Conservation (phyloP, 805 yeast species). For the Wickerhamiella azymoides region DNA sequence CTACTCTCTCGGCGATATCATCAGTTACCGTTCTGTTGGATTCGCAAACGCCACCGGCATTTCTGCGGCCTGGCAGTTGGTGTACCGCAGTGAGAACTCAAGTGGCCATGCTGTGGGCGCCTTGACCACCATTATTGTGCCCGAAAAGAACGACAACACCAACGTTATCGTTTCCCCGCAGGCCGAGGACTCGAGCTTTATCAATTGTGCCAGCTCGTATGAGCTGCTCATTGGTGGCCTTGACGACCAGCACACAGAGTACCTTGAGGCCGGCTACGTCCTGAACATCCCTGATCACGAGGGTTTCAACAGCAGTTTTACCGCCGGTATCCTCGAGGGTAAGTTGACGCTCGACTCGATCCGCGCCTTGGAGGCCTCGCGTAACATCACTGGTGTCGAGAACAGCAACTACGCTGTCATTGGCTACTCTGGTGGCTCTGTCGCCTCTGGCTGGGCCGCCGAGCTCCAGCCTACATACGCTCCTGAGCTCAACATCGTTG, state of each 20-base stretch:
- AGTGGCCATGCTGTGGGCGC: slow-evolving; percentile 9
- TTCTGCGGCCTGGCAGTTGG: slow-evolving; percentile 11
- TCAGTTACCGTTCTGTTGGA: slow-evolving; percentile 12
- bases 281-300: slow-evolving; percentile 20
- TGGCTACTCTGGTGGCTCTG: slow-evolving; percentile 22
- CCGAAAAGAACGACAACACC: slow-evolving; percentile 9
- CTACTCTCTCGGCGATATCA: slow-evolving; percentile 6
- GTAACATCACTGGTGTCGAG: slow-evolving; percentile 2
- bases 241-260: slow-evolving; percentile 9
- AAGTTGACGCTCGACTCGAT: slow-evolving; percentile 22
- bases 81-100: slow-evolving; percentile 11
- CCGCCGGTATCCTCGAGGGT: slow-evolving; percentile 21
- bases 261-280: slow-evolving; percentile 15
- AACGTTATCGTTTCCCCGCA: slow-evolving; percentile 15
- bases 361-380: slow-evolving; percentile 17
- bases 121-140: slow-evolving; percentile 13
- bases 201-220: slow-evolving; percentile 18
- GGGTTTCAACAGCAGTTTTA: slow-evolving; percentile 16
- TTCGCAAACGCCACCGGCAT: slow-evolving; percentile 7
- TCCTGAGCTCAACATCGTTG: slow-evolving; percentile 20
- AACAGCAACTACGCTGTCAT: slow-evolving; percentile 10
- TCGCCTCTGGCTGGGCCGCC: slow-evolving; percentile 23
- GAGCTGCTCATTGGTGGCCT: slow-evolving; percentile 10
- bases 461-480: slow-evolving; percentile 19
- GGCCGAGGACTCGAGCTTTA: slow-evolving; percentile 16